A percentile compares a stretch with the other conserved stretches of the same genome.
These are phyloP conservation scores for Panaeolus papilionaceus DNA, from an alignment of 768 basidiomycete genomes.

Conservation along the genomic window DNA sequence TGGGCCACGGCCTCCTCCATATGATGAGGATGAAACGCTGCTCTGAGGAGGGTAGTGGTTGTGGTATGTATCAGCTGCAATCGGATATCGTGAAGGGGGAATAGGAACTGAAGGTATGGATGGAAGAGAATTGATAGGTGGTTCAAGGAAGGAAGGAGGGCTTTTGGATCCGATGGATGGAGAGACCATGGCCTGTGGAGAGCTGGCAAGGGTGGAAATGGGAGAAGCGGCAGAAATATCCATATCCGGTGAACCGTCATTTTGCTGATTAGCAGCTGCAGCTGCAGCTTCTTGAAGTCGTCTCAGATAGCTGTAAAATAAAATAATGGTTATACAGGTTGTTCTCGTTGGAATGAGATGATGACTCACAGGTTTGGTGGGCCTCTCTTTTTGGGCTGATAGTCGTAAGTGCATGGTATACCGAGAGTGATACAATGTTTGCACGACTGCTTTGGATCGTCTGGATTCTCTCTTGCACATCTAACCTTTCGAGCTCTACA, in stretches of 20 bases:
- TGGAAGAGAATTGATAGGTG: constrained; percentile 46
- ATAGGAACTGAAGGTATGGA: constrained; percentile 51
- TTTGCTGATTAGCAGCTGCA: constrained; percentile 47
- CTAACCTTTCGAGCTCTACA: constrained; percentile 88
- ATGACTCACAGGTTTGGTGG: constrained; percentile 85
- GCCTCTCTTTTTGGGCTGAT: constrained; percentile 92
- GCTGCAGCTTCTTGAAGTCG: constrained; percentile 81
- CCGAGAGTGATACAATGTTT: constrained; percentile 86
- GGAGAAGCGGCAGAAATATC: constrained; percentile 51
- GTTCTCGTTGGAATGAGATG: constrained; percentile 1
- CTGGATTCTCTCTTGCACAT: constrained; percentile 80
- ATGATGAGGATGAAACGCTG: constrained; percentile 44
- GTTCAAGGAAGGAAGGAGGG: constrained; percentile 60
- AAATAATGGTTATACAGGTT: background rate
- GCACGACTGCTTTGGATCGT: constrained; percentile 80
- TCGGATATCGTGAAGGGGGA: constrained; percentile 74
- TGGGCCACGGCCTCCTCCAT: constrained; percentile 43
- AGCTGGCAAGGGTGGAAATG: constrained; percentile 54
- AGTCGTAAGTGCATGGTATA: constrained; percentile 89
- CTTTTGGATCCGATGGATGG: constrained; percentile 50
- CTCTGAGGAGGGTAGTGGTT: constrained; percentile 54
- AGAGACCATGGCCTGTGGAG: constrained; percentile 53
- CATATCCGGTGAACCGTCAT: constrained; percentile 40
- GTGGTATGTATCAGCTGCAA: constrained; percentile 72
- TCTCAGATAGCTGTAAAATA: constrained; percentile 66